These are phyloP conservation scores for Acephala macrosclerotiorum DNA, from an alignment of 2,329 filamentous ascomycete genomes.

Conservation along the genomic window DNA sequence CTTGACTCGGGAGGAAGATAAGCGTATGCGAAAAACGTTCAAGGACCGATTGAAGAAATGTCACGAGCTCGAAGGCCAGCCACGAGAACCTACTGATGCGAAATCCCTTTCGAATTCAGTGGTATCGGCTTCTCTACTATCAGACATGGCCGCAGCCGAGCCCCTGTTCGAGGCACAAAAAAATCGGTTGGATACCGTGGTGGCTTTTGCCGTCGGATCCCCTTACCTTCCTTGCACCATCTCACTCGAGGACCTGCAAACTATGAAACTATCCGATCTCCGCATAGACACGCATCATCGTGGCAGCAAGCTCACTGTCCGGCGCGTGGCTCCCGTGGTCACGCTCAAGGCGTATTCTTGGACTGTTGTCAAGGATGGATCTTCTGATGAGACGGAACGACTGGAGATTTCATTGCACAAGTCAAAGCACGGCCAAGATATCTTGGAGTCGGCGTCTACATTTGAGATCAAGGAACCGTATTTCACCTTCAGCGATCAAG, in stretches of 20 bases:
- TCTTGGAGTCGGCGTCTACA: conserved; percentile 40
- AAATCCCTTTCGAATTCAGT: conserved; percentile 34
- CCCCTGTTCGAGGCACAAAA: neutral
- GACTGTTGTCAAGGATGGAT: conserved; percentile 41
- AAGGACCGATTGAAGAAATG: conserved; percentile 37
- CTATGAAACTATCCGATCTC: conserved; percentile 40
- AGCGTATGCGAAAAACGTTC: conserved; percentile 40
- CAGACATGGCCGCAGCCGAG: neutral
- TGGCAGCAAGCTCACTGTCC: conserved; percentile 44
- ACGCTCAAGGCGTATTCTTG: conserved; percentile 34
- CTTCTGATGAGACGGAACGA: conserved; percentile 23
- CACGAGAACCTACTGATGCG: conserved; percentile 34
- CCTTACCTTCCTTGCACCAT: conserved; percentile 29
- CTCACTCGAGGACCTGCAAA: conserved; percentile 32
- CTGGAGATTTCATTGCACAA: conserved; percentile 45
- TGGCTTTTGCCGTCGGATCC: conserved; percentile 36
- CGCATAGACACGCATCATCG: conserved; percentile 50
- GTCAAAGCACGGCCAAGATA: conserved; percentile 39
- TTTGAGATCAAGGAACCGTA: conserved; percentile 43
- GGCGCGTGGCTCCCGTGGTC: conserved; percentile 27
- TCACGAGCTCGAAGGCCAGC: conserved; percentile 30
- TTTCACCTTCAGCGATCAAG: conserved; percentile 41
- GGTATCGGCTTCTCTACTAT: neutral
- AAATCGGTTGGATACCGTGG: conserved; percentile 33
- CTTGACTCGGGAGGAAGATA: conserved; percentile 43